These are phyloP conservation scores for Claviceps sorghi DNA, from an alignment of 2,329 filamentous ascomycete species.

Conservation along the genomic window DNA sequence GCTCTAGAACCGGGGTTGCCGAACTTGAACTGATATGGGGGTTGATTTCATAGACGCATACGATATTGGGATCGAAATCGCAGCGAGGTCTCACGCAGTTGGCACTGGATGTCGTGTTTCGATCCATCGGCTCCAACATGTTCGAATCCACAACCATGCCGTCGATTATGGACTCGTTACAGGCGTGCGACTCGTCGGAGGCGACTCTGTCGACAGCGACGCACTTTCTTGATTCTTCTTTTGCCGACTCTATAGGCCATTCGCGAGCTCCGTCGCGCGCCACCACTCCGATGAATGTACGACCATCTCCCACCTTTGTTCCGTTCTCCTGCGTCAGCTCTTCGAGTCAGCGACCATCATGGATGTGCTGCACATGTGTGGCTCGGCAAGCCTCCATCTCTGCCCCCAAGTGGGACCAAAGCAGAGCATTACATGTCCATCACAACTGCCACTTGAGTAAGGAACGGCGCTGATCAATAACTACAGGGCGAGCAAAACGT, in stretches of 20 bases:
- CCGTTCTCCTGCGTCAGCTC: conserved; percentile 2
- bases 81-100: conserved; percentile 88
- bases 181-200: conserved; percentile 66
- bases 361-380: conserved; percentile 14
- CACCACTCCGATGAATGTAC: conserved; percentile 55
- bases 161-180: conserved; percentile 57
- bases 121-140: conserved; percentile 59
- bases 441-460: conserved; percentile 30
- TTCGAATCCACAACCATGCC: conserved; percentile 45
- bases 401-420: conserved; percentile 20
- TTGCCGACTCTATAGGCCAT: conserved; percentile 45
- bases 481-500: conserved; percentile 35
- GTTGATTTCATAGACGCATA: conserved; percentile 57
- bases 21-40: neutral
- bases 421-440: conserved; percentile 25
- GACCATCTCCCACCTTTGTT: conserved; percentile 23
- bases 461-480: conserved; percentile 32
- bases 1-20: neutral
- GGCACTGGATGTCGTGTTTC: conserved; percentile 77
- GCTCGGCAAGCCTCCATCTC: neutral
- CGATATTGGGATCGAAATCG: conserved; percentile 74
- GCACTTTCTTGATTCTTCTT: conserved; percentile 65
- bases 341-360: conserved; percentile 8
- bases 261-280: conserved; percentile 50
- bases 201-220: conserved; percentile 60